Base-by-base conservation (phyloP, 176 grass and related monocot species). In the Saccharum officinarum region DNA sequence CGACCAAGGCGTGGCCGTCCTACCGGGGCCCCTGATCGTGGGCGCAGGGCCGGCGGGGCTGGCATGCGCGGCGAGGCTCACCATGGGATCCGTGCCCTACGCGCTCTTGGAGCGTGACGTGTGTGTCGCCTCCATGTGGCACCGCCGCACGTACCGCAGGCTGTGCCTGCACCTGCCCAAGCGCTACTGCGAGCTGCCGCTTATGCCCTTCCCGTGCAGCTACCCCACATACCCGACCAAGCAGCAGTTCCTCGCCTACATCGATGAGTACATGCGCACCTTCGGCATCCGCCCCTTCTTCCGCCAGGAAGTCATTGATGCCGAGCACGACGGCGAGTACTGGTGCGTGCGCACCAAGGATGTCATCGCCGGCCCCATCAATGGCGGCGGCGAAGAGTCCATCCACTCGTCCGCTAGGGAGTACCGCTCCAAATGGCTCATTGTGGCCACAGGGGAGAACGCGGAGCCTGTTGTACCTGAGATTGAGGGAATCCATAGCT, bases 381-480 rank as follows among this genome's bases (percentile, higher is more conserved):
- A 49, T 47, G 80, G 75, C 36, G 79, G 44, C 6, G 36, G 64
- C 25, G 25, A 57, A 33, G 26, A 46, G 1, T 20, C 22, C 9
- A 23, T 61, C 6, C 0, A 10, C 9, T 23, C n/a, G 46, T 37
- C 7, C 16, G 44, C 64, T 1, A 88, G 8, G 5, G 83, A 87
- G 75, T 95, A 95, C 57, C 36, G 85, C 2, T 83, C 88, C 49
- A 87, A 59, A 25, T 98, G 96, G 91, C 74, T 98, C 44, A 91
- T 98, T 3, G 96, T 95, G 4, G 96, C 96, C 3, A 92, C 93
- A 0, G 96, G 96, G 16, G 96, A 98, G 88, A 98, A 98, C 85
- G 96, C 93, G 0, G 93, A 95, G 68, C 82, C 91, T 4, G 88
- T 63, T 1, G 3, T 94, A 69, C 96, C 91, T n/a, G 89, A 92